Base-by-base conservation (phyloP, 805 yeast genomes). In the Ogataea chonburiensis region DNA sequence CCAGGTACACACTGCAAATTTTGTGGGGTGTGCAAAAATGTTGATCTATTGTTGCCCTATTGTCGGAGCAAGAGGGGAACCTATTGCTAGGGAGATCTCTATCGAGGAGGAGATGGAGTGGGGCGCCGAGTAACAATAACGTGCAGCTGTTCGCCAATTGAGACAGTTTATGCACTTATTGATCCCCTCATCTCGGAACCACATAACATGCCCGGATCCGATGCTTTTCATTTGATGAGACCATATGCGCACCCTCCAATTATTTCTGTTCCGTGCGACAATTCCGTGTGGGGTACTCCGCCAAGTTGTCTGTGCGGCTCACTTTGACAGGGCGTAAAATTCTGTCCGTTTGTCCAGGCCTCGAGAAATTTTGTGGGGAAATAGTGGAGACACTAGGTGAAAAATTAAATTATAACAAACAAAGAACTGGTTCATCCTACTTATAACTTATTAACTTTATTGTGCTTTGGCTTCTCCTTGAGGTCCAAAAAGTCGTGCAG, bases 401-500 rank as follows among this genome's bases (percentile, higher is more conserved):
- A n/a, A n/a, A n/a, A n/a, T n/a, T n/a, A n/a, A n/a, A n/a, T n/a
- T n/a, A n/a, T n/a, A n/a, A 42, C 43, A 37, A 34, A 42, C 44
- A 42, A 41, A 42, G 46, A 41, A 40, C 44, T 21, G 10, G 22
- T 27, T 34, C 26, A 17, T 29, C 30, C n/a, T 21, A 28, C 26
- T 20, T 22, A 47, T 37, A 48, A 36, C 40, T 43, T 48, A 37
- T 39, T 42, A 28, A 40, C 46, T 37, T 48, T 48, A 38, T 45
- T 30, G 42, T 48, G 50, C 23, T 43, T 45, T 34, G 53, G 53
- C 45, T 48, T 48, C 26, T 48, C 53, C 50, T 60, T 60, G 40
- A 60, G 43, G 34, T 61, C 64, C 35, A 52, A 47, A 45, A 58
- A 61, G 31, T 59, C 64, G 50, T 57, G 55, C 36, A 53, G 34